Conservation (phyloP, 2,329 filamentous ascomycete genomes). For the Truncatella angustata region DNA sequence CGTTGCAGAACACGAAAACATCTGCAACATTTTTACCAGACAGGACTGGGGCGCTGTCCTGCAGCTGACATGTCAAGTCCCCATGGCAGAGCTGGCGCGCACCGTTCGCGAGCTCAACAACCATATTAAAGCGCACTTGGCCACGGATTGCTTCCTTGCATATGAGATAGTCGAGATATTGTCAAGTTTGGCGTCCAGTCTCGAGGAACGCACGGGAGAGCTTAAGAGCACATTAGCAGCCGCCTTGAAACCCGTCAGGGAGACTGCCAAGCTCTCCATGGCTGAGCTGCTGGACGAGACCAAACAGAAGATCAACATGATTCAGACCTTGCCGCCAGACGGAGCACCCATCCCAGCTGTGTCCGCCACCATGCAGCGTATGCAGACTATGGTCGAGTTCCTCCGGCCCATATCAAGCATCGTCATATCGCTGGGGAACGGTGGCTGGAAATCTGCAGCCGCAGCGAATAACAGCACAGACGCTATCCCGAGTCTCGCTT, state of each 20-base stretch:
- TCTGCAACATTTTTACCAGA: conserved; percentile 79
- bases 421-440: conserved; percentile 87
- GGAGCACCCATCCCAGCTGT: conserved; percentile 77
- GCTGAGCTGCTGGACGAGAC: conserved; percentile 82
- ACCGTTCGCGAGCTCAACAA: conserved; percentile 86
- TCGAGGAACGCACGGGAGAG: conserved; percentile 82
- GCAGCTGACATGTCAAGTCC: conserved; percentile 72
- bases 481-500: conserved; percentile 67
- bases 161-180: conserved; percentile 95
- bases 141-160: conserved; percentile 89
- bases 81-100: conserved; percentile 78
- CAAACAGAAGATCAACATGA: conserved; percentile 62
- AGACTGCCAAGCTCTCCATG: conserved; percentile 86
- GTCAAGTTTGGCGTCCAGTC: conserved; percentile 70
- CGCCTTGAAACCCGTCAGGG: conserved; percentile 82
- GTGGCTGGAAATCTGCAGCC: conserved; percentile 71
- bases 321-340: conserved; percentile 72
- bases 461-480: conserved; percentile 55
- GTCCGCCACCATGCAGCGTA: conserved; percentile 77
- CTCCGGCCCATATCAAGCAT: conserved; percentile 83
- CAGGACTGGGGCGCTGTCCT: conserved; percentile 83
- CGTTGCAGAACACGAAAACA: conserved; percentile 84
- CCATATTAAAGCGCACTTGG: conserved; percentile 82
- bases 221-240: conserved; percentile 81
- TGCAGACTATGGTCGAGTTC: conserved; percentile 86